Conservation (phyloP, 140 eudicot genomes). For the Senecio squalidus region DNA sequence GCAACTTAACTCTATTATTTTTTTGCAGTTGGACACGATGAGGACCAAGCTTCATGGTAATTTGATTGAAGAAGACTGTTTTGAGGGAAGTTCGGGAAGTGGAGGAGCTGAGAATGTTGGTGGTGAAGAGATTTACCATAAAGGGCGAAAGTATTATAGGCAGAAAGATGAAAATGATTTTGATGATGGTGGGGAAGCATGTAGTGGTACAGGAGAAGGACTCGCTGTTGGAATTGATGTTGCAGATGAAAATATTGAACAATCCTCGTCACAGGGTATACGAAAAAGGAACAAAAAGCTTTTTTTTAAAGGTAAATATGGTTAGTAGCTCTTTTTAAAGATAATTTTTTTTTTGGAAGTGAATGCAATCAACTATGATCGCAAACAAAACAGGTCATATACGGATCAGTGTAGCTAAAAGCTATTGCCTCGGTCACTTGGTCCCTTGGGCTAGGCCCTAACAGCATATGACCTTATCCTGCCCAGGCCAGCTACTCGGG, state of each 20-base stretch:
- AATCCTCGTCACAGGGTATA: constrained; percentile 47
- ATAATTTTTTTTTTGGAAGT: too few species aligned
- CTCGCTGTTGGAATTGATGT: constrained; percentile 37
- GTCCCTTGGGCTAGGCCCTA: too few species aligned
- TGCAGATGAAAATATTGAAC: constrained; percentile 35
- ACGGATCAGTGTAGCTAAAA: too few species aligned
- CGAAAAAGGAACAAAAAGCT: constrained; percentile 76
- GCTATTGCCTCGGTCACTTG: too few species aligned
- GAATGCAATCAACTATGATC: too few species aligned
- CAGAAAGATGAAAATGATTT: constrained; percentile 44
- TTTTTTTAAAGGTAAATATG: constrained; percentile 47
- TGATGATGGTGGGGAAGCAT: constrained; percentile 76
- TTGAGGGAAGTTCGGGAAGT: constrained; percentile 69
- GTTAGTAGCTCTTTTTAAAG: not conserved
- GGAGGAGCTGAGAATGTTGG: constrained; percentile 50
- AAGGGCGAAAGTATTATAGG: constrained; percentile 35
- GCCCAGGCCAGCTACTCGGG: too few species aligned
- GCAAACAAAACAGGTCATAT: too few species aligned
- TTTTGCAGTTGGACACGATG: constrained; percentile 30
- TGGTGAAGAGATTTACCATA: constrained; percentile 25
- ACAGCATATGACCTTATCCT: too few species aligned
- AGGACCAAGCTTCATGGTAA: constrained; percentile 41
- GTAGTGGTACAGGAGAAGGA: constrained; percentile 87
- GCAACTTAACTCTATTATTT: constrained; percentile 7
- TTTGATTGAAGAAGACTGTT: constrained; percentile 52